Evolutionary conservation across 371 early-diverging fungal genomes (phyloP), one percentile per base, ranked within the genome.

Genomic region (Mortierella sp.): DNA sequence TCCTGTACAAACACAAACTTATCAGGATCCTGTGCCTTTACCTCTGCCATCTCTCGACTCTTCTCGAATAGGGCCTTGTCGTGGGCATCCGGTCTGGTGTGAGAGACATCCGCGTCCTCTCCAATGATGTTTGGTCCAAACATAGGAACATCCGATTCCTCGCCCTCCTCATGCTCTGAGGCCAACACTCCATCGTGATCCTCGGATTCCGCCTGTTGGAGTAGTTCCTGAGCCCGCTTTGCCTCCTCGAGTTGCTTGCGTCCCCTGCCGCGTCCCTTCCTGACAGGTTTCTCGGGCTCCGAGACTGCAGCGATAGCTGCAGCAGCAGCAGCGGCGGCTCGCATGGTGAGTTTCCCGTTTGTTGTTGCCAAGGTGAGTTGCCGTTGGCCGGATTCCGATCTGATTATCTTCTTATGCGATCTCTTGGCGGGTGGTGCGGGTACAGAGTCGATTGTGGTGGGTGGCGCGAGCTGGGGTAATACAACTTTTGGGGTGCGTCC

Each of bases 121-220:
- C 78, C 79, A 1, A 87, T 88, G 39, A 93, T 65, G 70, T 89
- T 88, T 26, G 92, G 87, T 19, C 91, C 92, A 86, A 92, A 78
- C n/a, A 73, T 76, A 19, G 73, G 79, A 7, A 65, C 4, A 40
- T 71, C 68, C 2, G 37, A 34, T 19, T 68, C 72, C 26, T 48
- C 55, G 22, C 26, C 31, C 6, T 39, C 77, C 40, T 74, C 71
- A 24, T 34, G 22, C 22, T 66, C 71, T 16, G 50, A 66, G 9
- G 29, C 44, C 9, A 24, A n/a, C 40, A 24, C 31, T 3, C 45
- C 47, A 7, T 64, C 71, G 2, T 19, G 61, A 1, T 63, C 65
- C 29, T 67, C 67, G 31, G 61, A 61, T 22, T 61, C 61, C 22
- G 19, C 61, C 7, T 9, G 10, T 31, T 61, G 34, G 61, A 16